Conservation (phyloP, 352 stramenopile species). For the Paralagenidium karlingii region DNA sequence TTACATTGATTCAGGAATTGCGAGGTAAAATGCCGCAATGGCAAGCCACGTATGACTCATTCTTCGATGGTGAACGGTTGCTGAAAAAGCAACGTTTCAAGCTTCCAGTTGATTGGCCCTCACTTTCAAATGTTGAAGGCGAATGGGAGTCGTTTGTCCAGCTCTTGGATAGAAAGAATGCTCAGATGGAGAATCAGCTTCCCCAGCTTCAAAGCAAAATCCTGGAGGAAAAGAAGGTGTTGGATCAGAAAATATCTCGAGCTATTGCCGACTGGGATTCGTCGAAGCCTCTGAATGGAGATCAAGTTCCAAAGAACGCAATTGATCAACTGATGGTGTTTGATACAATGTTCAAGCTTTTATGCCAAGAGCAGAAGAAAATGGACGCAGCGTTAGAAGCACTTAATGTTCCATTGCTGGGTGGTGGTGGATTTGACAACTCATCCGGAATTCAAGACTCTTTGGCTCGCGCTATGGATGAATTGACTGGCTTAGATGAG, state of each 20-base stretch:
- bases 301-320: conserved; percentile 49
- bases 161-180: conserved; percentile 78
- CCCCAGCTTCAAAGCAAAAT: conserved; percentile 96
- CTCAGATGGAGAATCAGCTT: conserved; percentile 94
- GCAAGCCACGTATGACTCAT: conserved; percentile 74
- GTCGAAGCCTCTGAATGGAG: conserved; percentile 67
- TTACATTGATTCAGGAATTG: conserved; percentile 86
- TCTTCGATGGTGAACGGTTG: conserved; percentile 91
- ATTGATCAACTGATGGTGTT: conserved; percentile 76
- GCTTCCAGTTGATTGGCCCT: conserved; percentile 94
- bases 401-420: conserved; percentile 77
- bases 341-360: conserved; percentile 71
- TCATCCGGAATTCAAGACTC: conserved; percentile 51
- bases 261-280: conserved; percentile 70
- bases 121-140: conserved; percentile 91
- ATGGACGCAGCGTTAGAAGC: conserved; percentile 93
- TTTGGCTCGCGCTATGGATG: conserved; percentile 65
- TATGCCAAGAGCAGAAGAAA: conserved; percentile 90
- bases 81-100: conserved; percentile 94
- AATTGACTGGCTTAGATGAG: conserved; percentile 95
- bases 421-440: conserved; percentile 34
- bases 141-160: conserved; percentile 93
- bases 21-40: conserved; percentile 50
- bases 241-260: conserved; percentile 74
- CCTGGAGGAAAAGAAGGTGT: conserved; percentile 88